These are phyloP conservation scores for Tetracladium marchalianum DNA, from an alignment of 495 filamentous ascomycete species.

Conservation along the genomic window DNA sequence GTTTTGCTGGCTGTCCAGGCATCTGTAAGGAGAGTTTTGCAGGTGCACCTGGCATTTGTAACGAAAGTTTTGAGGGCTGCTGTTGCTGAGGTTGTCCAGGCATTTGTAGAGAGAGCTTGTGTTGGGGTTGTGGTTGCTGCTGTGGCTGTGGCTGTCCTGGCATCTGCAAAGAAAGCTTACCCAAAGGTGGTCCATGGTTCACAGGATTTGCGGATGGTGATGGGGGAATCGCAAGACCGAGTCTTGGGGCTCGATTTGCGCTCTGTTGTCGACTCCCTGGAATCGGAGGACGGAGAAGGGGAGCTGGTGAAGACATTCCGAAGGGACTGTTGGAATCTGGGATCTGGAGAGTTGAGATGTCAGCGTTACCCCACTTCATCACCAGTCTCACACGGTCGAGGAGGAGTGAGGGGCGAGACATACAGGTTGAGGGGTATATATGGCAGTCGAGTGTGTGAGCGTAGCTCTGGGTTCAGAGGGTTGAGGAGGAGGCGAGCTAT, in stretches of 20 bases:
- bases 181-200: constrained; percentile 23
- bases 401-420: not conserved
- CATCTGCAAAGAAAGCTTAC: constrained; percentile 21
- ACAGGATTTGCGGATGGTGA: constrained; percentile 72
- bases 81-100: constrained; percentile 19
- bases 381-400: not conserved
- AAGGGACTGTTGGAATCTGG: not conserved
- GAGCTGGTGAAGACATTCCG: constrained; percentile 69
- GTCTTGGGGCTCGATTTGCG: constrained; percentile 58
- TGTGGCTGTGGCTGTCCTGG: constrained; percentile 5
- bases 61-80: not conserved
- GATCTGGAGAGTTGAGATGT: constrained; percentile 6
- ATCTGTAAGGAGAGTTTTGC: too few relatives aligned
- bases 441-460: not conserved
- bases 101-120: constrained; percentile 26
- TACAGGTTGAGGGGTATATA: not conserved
- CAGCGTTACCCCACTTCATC: not conserved
- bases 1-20: too few relatives aligned
- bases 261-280: constrained; percentile 57
- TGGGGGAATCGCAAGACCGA: constrained; percentile 80
- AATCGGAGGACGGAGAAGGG: constrained; percentile 75
- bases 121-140: not conserved
- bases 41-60: too few relatives aligned
- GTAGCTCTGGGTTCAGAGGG: not conserved
- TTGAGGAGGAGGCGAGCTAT: too few relatives aligned